Evolutionary conservation across 1,139 yeast genomes (phyloP).

Genomic region (Scheffersomyces insectosa): DNA sequence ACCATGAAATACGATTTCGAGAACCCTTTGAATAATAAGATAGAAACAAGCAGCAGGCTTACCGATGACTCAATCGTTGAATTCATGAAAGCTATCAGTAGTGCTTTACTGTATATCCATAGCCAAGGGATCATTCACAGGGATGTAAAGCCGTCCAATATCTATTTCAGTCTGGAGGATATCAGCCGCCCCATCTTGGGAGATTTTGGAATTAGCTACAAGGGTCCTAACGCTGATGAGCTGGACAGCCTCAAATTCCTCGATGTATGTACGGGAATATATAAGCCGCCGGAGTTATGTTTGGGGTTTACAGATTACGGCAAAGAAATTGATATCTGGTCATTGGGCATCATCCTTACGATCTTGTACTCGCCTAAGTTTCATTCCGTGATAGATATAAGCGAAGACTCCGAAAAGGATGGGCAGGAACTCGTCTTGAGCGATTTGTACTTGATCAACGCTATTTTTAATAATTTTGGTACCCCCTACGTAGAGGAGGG

Average conservation of each 20-base stretch:
- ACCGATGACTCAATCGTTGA: not conserved
- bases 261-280: conserved; percentile 76
- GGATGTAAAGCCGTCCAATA: conserved; percentile 81
- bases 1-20: conserved; percentile 23
- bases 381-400: conserved; percentile 33
- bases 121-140: conserved; percentile 73
- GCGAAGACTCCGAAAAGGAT: conserved; percentile 20
- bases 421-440: conserved; percentile 40
- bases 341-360: conserved; percentile 69
- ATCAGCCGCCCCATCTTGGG: conserved; percentile 49
- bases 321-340: conserved; percentile 76
- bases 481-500: conserved; percentile 45
- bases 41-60: conserved; percentile 1
- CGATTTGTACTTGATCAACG: conserved; percentile 65
- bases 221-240: conserved; percentile 43
- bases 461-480: conserved; percentile 68
- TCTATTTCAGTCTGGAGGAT: conserved; percentile 46
- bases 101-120: conserved; percentile 56
- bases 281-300: conserved; percentile 83
- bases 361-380: conserved; percentile 53
- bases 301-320: conserved; percentile 68
- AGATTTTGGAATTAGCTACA: conserved; percentile 80
- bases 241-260: conserved; percentile 48
- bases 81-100: conserved; percentile 15
- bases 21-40: conserved; percentile 16